phyloP scores from a whole-genome alignment of 1,139 yeast species.

The Saccharomyces uvarum region DNA sequence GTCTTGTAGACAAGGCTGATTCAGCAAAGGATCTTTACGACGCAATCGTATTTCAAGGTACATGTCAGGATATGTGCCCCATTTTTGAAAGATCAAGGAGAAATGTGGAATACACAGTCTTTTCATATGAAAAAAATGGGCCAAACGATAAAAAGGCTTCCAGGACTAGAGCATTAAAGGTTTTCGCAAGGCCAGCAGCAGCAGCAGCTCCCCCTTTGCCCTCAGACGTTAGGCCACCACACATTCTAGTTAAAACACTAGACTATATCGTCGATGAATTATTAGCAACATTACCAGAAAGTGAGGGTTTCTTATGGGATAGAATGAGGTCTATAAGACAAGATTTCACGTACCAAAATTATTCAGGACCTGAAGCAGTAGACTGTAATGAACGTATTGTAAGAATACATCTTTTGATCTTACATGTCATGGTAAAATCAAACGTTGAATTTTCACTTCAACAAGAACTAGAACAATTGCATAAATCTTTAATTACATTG shows the following conservation, averaged over 20 bases:
- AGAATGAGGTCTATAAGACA: constrained; percentile 96
- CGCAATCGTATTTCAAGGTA: constrained; percentile 80
- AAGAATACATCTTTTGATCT: constrained; percentile 70
- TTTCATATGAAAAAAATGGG: constrained; percentile 61
- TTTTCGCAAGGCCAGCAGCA: constrained; percentile 94
- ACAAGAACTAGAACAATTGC: constrained; percentile 90
- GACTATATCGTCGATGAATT: constrained; percentile 61
- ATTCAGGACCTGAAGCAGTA: constrained; percentile 86
- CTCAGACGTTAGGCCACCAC: constrained; percentile 94
- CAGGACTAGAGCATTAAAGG: constrained; percentile 65
- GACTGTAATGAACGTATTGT: constrained; percentile 91
- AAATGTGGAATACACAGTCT: constrained; percentile 80
- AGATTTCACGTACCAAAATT: constrained; percentile 93
- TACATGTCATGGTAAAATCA: constrained; percentile 84
- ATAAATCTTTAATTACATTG: constrained; percentile 82
- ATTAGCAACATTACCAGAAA: constrained; percentile 62
- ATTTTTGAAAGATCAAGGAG: constrained; percentile 85
- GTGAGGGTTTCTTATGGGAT: constrained; percentile 96
- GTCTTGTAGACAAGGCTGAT: constrained; percentile 84
- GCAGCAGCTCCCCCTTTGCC: constrained; percentile 98
- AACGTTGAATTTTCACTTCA: constrained; percentile 77
- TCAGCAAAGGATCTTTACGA: constrained; percentile 73
- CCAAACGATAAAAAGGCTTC: constrained; percentile 57
- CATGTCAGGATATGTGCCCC: constrained; percentile 94
- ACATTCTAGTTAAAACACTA: constrained; percentile 55